Percentiles rank a stretch among this genome's conserved stretches.
Conservation (phyloP, 2,329 filamentous ascomycete genomes). For the Thielaviopsis euricoi region DNA sequence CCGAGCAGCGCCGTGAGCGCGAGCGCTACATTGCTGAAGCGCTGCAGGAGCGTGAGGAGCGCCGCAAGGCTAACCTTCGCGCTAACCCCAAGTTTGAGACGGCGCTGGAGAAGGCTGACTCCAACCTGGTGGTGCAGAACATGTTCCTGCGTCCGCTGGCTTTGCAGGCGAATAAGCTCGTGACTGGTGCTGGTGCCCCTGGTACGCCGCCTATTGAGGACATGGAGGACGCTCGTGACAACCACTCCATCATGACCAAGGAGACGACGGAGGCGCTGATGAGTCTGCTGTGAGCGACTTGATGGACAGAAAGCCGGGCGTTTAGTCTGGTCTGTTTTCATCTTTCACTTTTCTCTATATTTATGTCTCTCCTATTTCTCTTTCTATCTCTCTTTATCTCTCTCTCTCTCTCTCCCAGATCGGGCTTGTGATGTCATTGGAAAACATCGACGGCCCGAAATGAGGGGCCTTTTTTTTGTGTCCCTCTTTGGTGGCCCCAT, state of each 20-base stretch:
- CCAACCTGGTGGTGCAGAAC: conserved; percentile 6
- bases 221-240: neutral
- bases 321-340: neutral
- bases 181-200: neutral
- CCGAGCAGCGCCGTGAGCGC: conserved; percentile 6
- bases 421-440: neutral
- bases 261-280: conserved; percentile 9
- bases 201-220: neutral
- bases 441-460: neutral
- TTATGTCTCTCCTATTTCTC: no score
- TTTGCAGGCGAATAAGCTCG: conserved; percentile 3
- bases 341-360: no score
- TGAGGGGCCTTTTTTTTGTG: neutral
- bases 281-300: conserved; percentile 6
- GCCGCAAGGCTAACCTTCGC: neutral
- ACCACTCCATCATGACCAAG: neutral
- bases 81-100: conserved; percentile 5
- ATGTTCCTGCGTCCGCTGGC: conserved; percentile 10
- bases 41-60: conserved; percentile 1
- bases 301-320: neutral
- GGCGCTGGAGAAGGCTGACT: conserved; percentile 4
- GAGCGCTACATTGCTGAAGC: conserved; percentile 8
- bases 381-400: no score
- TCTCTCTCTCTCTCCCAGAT: neutral
- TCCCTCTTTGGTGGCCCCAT: neutral